Evolutionary conservation across 495 filamentous ascomycete species (phyloP).

Genomic region (Neurospora sp.): DNA sequence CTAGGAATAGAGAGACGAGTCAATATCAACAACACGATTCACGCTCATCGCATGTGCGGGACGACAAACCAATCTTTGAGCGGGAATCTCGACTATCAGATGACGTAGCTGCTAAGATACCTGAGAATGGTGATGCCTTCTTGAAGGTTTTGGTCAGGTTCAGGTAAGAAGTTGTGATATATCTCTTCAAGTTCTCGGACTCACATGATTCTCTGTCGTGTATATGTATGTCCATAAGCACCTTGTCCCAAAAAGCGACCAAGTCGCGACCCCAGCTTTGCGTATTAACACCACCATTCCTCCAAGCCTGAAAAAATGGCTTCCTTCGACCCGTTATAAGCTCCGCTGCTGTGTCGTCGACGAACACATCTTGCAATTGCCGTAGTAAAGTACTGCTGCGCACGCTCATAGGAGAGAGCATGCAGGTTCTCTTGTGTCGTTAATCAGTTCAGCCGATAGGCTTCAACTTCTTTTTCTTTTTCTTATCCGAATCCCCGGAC

Average conservation of each 20-base stretch:
- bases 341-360: neutral
- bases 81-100: neutral
- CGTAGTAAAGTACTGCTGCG: neutral
- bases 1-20: neutral
- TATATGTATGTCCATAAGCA: neutral
- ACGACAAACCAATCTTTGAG: neutral
- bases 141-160: neutral
- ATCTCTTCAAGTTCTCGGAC: neutral
- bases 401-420: neutral
- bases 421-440: neutral
- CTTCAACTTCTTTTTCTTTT: conserved; percentile 86
- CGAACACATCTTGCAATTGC: neutral
- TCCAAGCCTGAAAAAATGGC: neutral
- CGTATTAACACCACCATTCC: neutral
- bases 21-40: neutral
- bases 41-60: neutral
- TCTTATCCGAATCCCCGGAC: conserved; percentile 59
- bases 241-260: neutral
- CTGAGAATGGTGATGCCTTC: neutral
- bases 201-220: neutral
- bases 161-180: neutral
- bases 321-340: neutral
- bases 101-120: neutral
- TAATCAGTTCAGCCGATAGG: conserved; percentile 33
- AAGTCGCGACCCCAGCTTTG: neutral